Evolutionary conservation across 208 protist species (phyloP).

Genomic region (Wallacemonas collosoma): DNA sequence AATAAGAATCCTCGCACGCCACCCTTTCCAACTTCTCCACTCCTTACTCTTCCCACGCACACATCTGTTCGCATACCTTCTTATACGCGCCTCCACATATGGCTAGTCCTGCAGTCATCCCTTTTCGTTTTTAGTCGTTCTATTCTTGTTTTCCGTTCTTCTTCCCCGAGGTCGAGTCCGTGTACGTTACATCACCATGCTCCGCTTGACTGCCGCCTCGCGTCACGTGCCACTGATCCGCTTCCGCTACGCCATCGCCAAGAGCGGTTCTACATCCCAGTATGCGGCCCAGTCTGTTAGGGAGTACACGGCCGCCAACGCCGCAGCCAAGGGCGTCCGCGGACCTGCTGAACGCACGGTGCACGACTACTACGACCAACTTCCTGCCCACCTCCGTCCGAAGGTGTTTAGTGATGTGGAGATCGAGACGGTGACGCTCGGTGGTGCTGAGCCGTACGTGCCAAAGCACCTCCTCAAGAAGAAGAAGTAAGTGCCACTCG

Average conservation of each 20-base stretch:
- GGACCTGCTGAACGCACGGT: constrained; percentile 22
- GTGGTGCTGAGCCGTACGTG: constrained; percentile 77
- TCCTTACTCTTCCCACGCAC: too few relatives aligned
- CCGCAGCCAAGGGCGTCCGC: constrained; percentile 16
- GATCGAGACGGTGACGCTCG: constrained; percentile 77
- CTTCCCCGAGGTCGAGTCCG: too few relatives aligned
- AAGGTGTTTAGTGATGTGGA: constrained; percentile 67
- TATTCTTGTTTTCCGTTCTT: constrained; percentile 9
- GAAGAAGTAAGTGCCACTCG: too few relatives aligned
- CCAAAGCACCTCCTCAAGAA: constrained; percentile 75
- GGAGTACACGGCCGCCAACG: constrained; percentile 15
- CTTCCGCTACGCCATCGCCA: constrained; percentile 76
- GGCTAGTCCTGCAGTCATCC: too few relatives aligned
- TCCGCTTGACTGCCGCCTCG: constrained; percentile 27
- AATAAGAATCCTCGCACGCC: too few relatives aligned
- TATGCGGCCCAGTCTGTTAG: constrained; percentile 10
- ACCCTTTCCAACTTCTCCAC: too few relatives aligned
- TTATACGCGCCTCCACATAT: too few relatives aligned
- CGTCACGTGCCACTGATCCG: constrained; percentile 64
- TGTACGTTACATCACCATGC: constrained; percentile 26
- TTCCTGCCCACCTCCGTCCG: constrained; percentile 62
- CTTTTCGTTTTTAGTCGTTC: neutral
- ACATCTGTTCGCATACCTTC: too few relatives aligned
- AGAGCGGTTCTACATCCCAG: constrained; percentile 17
- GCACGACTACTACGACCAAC: constrained; percentile 53